Base-by-base conservation (phyloP, 371 early-diverging fungal genomes). In the Actinomortierella wolfii region DNA sequence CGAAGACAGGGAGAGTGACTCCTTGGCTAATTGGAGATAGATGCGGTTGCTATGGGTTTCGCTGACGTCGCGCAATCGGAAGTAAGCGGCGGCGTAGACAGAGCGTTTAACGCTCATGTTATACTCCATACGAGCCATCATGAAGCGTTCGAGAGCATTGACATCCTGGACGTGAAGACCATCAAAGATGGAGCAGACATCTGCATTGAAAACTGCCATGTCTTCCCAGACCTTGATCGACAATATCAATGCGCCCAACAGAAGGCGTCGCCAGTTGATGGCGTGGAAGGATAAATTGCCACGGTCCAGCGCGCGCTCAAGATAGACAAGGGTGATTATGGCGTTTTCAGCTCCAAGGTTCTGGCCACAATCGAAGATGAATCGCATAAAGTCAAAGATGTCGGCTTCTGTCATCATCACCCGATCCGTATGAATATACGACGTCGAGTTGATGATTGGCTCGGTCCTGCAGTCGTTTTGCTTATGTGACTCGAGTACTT, bases 191-290 rank as follows among this genome's bases (percentile, higher is more conserved):
- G 87, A 87, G 56, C 86, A 84, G 61, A 92, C 92, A 61, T 94
- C 94, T 5, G 84, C 80, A 67, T 94, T 94, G 83, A 89, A 94
- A 20, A 94, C 89, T 2, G 94, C 93, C 57, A 90, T 88, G 60
- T 94, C 94, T 63, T 94, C 94, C 94, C 93, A 94, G 0, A 92
- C 91, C 67, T 94, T 94, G 51, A 89, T 83, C 1, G 93, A 89
- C 17, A 90, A 76, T 20, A 94, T 55, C 15, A 92, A 60, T 0
- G 83, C 87, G 0, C 89, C 89, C 13, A 94, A 78, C 2, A 90
- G 66, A n/a, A 85, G 81, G 15, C 89, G 68, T 6, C 89, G 83
- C 92, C 94, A 93, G 55, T 90, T 93, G 54, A 75, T 78, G 13
- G 88, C 82, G 47, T 86, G 85, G 26, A 93, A 73, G 3, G 80